Evolutionary conservation across 345 rosid genomes (phyloP).

Genomic region (Gossypium raimondii): DNA sequence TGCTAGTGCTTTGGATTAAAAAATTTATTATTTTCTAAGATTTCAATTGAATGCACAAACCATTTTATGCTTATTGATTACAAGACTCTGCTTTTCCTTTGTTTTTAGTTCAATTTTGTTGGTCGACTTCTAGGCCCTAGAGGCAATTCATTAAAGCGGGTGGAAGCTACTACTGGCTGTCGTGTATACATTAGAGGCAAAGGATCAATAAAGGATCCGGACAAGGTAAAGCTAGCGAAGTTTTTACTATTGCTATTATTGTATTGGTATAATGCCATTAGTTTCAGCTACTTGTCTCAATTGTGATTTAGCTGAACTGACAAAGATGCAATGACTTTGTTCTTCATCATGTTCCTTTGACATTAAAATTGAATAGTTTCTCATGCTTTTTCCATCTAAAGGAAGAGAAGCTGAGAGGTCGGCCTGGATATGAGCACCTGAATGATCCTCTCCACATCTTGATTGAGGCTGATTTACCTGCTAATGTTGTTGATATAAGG

Average conservation of each 20-base stretch:
- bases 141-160: constrained; percentile 97
- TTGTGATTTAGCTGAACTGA: constrained; percentile 2
- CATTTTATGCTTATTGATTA: constrained; percentile 3
- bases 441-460: constrained; percentile 70
- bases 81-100: constrained; percentile 9
- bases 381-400: constrained; percentile 23
- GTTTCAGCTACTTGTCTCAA: background rate
- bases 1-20: constrained; percentile 9
- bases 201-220: constrained; percentile 97
- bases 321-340: background rate
- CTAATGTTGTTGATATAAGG: constrained; percentile 51
- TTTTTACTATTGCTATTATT: background rate
- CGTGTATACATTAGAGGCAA: constrained; percentile 96
- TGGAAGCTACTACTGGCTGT: constrained; percentile 93
- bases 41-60: background rate
- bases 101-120: constrained; percentile 84
- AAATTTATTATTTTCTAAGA: background rate
- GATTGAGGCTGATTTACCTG: constrained; percentile 72
- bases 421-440: constrained; percentile 72
- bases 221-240: constrained; percentile 45
- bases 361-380: constrained; percentile 11
- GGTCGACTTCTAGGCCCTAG: constrained; percentile 96
- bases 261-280: background rate
- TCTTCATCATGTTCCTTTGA: background rate
- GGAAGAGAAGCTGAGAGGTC: constrained; percentile 73